Conservation (phyloP, 805 yeast species). For the Nakazawaea anatomiae region DNA sequence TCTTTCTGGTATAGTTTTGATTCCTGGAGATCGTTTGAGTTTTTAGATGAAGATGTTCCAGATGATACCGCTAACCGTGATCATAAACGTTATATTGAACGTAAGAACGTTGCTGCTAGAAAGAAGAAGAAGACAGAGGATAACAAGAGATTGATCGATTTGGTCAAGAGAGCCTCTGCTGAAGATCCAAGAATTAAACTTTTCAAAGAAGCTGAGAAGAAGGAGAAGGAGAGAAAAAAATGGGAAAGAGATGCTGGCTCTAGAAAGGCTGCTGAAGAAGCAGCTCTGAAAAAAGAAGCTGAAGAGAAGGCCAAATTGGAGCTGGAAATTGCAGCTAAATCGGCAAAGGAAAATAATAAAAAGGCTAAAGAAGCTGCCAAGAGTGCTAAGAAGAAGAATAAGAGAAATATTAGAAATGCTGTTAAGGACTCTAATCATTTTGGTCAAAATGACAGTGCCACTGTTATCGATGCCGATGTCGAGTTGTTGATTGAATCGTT, state of each 20-base stretch:
- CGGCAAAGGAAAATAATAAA: conserved; percentile 57
- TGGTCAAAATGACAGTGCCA: conserved; percentile 67
- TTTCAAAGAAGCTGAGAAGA: conserved; percentile 91
- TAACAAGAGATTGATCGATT: conserved; percentile 78
- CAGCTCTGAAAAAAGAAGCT: conserved; percentile 78
- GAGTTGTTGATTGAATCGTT: conserved; percentile 73
- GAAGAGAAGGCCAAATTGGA: conserved; percentile 76
- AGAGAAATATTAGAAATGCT: conserved; percentile 76
- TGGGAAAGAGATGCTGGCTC: conserved; percentile 99
- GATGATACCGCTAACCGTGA: conserved; percentile 99
- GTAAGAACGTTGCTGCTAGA: conserved; percentile 94
- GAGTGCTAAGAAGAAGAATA: conserved; percentile 96
- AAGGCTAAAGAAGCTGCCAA: conserved; percentile 93
- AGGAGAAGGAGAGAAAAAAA: conserved; percentile 88
- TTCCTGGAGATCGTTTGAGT: conserved; percentile 98
- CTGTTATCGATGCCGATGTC: conserved; percentile 70
- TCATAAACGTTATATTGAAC: conserved; percentile 97
- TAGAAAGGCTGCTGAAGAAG: conserved; percentile 93
- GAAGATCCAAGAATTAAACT: conserved; percentile 94
- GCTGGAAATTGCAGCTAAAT: conserved; percentile 67
- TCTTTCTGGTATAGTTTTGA: conserved; percentile 90
- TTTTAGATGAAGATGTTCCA: conserved; percentile 97
- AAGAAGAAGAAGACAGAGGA: conserved; percentile 97
- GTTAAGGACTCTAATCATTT: conserved; percentile 83
- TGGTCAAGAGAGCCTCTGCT: conserved; percentile 80